Evolutionary conservation across 1,284 basidiomycete genomes (phyloP).

Genomic region (Microbotryum violaceum): DNA sequence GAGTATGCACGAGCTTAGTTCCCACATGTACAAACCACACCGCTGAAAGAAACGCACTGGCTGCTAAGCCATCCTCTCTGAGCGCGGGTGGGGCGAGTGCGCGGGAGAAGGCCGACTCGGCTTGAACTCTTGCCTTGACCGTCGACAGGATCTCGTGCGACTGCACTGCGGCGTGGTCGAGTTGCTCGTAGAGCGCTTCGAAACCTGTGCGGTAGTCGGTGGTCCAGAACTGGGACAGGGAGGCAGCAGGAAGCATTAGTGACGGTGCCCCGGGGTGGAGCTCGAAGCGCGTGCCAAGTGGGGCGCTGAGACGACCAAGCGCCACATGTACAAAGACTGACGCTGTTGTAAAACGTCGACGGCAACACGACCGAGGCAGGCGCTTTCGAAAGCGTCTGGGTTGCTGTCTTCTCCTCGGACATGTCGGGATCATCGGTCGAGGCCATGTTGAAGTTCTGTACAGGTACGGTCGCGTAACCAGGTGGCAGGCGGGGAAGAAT

Average conservation of each 20-base stretch:
- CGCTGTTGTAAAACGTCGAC: conserved; percentile 1
- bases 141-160: conserved; percentile 15
- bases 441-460: too few species aligned
- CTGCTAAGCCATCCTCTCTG: conserved; percentile 15
- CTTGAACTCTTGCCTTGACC: not conserved
- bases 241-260: too few species aligned
- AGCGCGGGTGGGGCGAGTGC: conserved; percentile 16
- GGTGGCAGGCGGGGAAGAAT: too few species aligned
- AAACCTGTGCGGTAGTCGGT: conserved; percentile 24
- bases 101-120: conserved; percentile 4
- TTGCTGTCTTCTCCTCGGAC: too few species aligned
- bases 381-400: too few species aligned
- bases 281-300: too few species aligned
- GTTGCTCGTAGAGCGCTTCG: conserved; percentile 10
- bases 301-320: too few species aligned
- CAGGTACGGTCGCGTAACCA: too few species aligned
- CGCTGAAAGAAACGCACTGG: conserved; percentile 1
- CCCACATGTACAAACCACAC: too few species aligned
- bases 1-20: not conserved
- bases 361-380: not conserved
- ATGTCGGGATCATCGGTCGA: too few species aligned
- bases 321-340: not conserved
- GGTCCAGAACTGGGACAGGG: conserved; percentile 25
- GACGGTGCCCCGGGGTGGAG: too few species aligned
- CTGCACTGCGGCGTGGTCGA: conserved; percentile 10